phyloP scores from a whole-genome alignment of 345 rosid genomes.

The Streptanthus diversifolius region DNA sequence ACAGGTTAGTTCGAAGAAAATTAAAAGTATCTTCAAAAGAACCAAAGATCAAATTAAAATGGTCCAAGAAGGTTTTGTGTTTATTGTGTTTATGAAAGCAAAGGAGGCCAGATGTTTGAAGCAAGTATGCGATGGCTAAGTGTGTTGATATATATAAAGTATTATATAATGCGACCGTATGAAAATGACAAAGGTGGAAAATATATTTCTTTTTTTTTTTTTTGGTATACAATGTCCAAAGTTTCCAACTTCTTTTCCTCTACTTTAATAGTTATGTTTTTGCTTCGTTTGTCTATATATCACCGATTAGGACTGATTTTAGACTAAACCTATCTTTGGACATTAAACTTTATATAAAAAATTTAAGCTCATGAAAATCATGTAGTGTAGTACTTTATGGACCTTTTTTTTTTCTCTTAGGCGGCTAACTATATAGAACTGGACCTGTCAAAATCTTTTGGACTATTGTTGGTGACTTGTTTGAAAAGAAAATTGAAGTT shows the following conservation, averaged over 20 bases:
- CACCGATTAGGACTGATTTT: neutral
- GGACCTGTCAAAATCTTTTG: neutral
- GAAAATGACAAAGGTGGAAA: slow-evolving; percentile 19
- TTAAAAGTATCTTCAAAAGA: neutral
- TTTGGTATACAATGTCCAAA: slow-evolving; percentile 18
- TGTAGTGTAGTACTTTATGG: too few relatives aligned
- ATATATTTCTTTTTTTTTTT: slow-evolving; percentile 18
- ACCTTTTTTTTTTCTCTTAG: too few relatives aligned
- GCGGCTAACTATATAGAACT: too few relatives aligned
- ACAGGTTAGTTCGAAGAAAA: neutral
- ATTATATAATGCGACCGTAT: slow-evolving; percentile 2
- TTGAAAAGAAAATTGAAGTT: neutral
- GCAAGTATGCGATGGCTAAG: slow-evolving; percentile 21
- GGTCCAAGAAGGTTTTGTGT: neutral
- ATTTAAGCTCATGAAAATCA: too few relatives aligned
- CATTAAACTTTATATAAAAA: too few relatives aligned
- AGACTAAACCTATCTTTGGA: too few relatives aligned
- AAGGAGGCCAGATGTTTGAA: slow-evolving; percentile 20
- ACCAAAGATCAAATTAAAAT: neutral
- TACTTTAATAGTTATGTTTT: neutral
- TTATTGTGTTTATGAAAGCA: neutral
- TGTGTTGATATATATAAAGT: slow-evolving; percentile 10
- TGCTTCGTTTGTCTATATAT: neutral
- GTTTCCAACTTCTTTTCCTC: slow-evolving; percentile 9
- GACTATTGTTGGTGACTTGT: neutral